phyloP scores from a whole-genome alignment of 768 basidiomycete species.

The Termitomyces sp. region DNA sequence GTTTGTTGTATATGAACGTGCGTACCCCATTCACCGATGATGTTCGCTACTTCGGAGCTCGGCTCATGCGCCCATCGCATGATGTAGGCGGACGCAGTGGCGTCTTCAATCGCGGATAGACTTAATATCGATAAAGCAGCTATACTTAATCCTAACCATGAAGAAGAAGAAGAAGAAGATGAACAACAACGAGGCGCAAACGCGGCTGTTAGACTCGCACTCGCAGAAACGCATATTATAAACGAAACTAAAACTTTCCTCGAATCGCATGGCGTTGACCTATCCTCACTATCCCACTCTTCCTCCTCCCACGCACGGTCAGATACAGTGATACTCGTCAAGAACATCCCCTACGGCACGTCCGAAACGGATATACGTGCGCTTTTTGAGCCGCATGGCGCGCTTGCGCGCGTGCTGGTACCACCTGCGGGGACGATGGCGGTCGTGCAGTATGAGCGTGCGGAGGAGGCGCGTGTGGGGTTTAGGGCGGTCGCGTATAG shows the following conservation, averaged over 20 bases:
- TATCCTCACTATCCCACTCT: conserved; percentile 29
- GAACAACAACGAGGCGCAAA: too few species aligned
- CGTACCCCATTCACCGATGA: conserved; percentile 32
- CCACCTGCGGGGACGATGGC: conserved; percentile 62
- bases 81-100: conserved; percentile 84
- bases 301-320: conserved; percentile 52
- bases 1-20: conserved; percentile 97
- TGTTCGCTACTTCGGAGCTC: too few species aligned
- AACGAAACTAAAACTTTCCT: conserved; percentile 91
- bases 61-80: conserved; percentile 9
- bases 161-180: too few species aligned
- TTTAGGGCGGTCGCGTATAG: conserved; percentile 79
- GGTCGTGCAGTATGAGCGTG: conserved; percentile 77
- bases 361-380: conserved; percentile 67
- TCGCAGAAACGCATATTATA: conserved; percentile 96
- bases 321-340: conserved; percentile 82
- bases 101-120: conserved; percentile 82
- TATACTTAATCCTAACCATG: conserved; percentile 86
- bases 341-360: conserved; percentile 95
- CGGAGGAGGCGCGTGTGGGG: conserved; percentile 37
- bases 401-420: conserved; percentile 46
- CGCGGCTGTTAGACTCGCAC: conserved; percentile 88
- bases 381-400: conserved; percentile 74
- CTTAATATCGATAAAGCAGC: conserved; percentile 86
- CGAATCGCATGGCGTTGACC: conserved; percentile 65